Base-by-base conservation (phyloP, 163 green algal species). In the Prototheca cutis region DNA sequence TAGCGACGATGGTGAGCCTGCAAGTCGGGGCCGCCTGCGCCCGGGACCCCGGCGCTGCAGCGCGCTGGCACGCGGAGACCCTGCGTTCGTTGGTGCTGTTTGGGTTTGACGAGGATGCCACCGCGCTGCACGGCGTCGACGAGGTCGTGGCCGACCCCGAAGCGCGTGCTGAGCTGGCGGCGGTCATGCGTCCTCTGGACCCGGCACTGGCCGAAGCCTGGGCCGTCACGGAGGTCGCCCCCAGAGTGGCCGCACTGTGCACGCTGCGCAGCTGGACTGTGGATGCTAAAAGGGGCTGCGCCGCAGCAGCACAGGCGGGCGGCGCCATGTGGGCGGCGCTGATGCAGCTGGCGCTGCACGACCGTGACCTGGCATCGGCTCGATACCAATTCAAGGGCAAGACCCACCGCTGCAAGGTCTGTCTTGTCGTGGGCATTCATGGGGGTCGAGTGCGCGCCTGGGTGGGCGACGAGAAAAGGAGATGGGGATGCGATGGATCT, bases 401-500 rank as follows among this genome's bases (percentile, higher is more conserved):
- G 13, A 62, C 62, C 33, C 75, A 83, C 52, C 56, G 75, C 3
- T 63, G 67, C 17, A 83, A 83, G 65, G 71, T 72, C 47, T 31
- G 66, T 2, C 23, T 3, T 13, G 2, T 6, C 33, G 4, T n/a
- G 8, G 19, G 0, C 2, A 1, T 55, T 47, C n/a, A n/a, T n/a
- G n/a, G n/a, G n/a, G n/a, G n/a, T n/a, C n/a, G n/a, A n/a, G n/a
- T n/a, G n/a, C n/a, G n/a, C n/a, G n/a, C n/a, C n/a, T n/a, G n/a
- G n/a, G n/a, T n/a, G n/a, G n/a, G n/a, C n/a, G n/a, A n/a, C n/a
- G n/a, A n/a, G n/a, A n/a, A n/a, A n/a, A n/a, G n/a, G n/a, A n/a
- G n/a, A n/a, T n/a, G n/a, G n/a, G n/a, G n/a, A n/a, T n/a, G n/a
- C n/a, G n/a, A n/a, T n/a, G n/a, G n/a, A n/a, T n/a, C n/a, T n/a